Conservation (phyloP, 306 rosid genomes). For the Cucumis hystrix region DNA sequence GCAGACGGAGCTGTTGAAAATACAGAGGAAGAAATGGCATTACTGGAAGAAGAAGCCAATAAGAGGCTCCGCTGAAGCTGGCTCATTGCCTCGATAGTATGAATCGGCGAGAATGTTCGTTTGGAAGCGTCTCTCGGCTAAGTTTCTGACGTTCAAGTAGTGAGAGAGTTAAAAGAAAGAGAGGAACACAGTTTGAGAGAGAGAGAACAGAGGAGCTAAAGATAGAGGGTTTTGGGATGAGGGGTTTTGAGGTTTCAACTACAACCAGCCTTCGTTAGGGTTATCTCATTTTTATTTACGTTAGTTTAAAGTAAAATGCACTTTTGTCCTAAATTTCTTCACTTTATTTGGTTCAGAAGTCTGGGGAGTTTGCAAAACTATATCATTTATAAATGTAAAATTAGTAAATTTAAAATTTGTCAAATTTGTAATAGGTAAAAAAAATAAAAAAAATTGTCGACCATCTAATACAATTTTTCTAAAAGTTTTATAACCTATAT, state of each 20-base stretch:
- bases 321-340: no score
- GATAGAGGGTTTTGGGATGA: neutral
- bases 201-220: neutral
- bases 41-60: slow-evolving; percentile 12
- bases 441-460: no score
- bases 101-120: slow-evolving; percentile 12
- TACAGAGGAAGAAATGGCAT: slow-evolving; percentile 19
- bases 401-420: no score
- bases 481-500: no score
- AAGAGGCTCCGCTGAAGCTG: slow-evolving; percentile 41
- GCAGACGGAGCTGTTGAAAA: slow-evolving; percentile 18
- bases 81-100: slow-evolving; percentile 29
- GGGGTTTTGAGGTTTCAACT: neutral
- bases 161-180: neutral
- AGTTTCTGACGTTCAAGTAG: neutral
- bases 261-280: neutral
- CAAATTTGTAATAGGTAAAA: no score
- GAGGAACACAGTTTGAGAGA: neutral
- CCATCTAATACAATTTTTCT: neutral
- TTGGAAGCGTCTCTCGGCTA: neutral
- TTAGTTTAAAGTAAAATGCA: no score
- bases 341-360: no score
- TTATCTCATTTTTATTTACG: neutral
- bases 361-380: no score
- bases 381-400: no score